Evolutionary conservation across 371 early-diverging fungal species (phyloP).

Genomic region (Caulochytrium protostelioides): DNA sequence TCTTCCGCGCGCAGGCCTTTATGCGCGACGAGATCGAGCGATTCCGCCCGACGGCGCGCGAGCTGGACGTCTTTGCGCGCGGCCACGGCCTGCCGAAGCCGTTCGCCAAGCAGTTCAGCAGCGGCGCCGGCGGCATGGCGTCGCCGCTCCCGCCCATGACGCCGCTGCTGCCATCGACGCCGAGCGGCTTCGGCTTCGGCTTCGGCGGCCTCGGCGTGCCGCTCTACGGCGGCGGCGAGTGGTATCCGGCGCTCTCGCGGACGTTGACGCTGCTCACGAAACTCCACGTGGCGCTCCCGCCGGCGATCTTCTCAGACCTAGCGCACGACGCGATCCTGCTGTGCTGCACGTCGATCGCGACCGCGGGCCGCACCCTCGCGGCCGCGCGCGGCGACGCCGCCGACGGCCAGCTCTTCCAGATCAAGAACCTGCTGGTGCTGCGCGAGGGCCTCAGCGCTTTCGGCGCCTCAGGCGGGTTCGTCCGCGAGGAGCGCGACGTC

Average conservation of each 20-base stretch:
- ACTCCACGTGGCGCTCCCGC: constrained; percentile 27
- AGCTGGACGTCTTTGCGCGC: constrained; percentile 27
- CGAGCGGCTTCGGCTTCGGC: no score
- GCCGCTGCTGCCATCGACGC: no score
- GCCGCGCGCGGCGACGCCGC: constrained; percentile 1
- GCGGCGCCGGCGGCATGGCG: constrained; percentile 9
- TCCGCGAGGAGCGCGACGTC: constrained; percentile 38
- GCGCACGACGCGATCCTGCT: constrained; percentile 57
- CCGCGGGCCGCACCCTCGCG: constrained; percentile 17
- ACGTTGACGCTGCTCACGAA: constrained; percentile 59
- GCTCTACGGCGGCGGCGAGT: constrained; percentile 31
- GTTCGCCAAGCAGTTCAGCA: no score
- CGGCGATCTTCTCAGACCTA: constrained; percentile 52
- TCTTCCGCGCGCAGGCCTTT: constrained; percentile 60
- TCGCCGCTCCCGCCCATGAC: constrained; percentile 6
- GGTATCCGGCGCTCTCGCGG: constrained; percentile 59
- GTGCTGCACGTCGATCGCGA: constrained; percentile 36
- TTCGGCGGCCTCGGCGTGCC: constrained; percentile 4
- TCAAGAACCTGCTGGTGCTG: constrained; percentile 55
- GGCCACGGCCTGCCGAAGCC: no score
- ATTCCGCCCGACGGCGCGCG: constrained; percentile 46
- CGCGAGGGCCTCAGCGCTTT: constrained; percentile 59
- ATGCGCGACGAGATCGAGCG: constrained; percentile 50
- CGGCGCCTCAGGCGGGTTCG: constrained; percentile 44
- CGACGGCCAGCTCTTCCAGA: constrained; percentile 54